Evolutionary conservation across 768 basidiomycete genomes (phyloP).

Genomic region (Porphyrellus cyaneotinctus): DNA sequence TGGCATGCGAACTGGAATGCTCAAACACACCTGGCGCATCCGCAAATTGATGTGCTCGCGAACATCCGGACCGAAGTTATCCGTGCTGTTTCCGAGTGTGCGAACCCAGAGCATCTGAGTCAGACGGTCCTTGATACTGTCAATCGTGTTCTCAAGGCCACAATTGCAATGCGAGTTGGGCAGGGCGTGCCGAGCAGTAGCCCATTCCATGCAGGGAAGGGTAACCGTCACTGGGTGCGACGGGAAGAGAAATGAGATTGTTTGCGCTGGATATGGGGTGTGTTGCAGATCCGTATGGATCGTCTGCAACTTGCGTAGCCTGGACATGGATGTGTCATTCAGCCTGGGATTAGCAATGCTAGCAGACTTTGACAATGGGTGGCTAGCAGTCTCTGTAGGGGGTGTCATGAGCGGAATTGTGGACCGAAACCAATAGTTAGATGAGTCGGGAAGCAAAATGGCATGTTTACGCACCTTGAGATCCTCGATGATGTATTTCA

Average conservation of each 20-base stretch:
- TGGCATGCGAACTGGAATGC: conserved; percentile 73
- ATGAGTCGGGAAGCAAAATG: neutral
- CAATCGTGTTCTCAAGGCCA: conserved; percentile 78
- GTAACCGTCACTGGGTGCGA: conserved; percentile 31
- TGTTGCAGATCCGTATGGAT: conserved; percentile 41
- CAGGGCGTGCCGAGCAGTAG: conserved; percentile 42
- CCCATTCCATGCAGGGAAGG: conserved; percentile 30
- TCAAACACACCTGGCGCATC: conserved; percentile 39
- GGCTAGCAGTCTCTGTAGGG: conserved; percentile 50
- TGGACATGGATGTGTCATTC: conserved; percentile 13
- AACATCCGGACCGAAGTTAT: conserved; percentile 54
- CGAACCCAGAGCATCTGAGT: conserved; percentile 61
- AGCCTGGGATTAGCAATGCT: conserved; percentile 29
- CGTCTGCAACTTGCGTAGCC: conserved; percentile 47
- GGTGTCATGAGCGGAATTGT: conserved; percentile 40
- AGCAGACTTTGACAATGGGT: conserved; percentile 56
- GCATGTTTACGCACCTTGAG: conserved; percentile 47
- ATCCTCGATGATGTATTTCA: conserved; percentile 77
- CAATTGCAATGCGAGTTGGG: conserved; percentile 78
- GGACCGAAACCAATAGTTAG: conserved; percentile 32
- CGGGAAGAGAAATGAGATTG: conserved; percentile 51
- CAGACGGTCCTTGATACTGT: conserved; percentile 55
- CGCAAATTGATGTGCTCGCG: conserved; percentile 52
- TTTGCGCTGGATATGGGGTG: conserved; percentile 46
- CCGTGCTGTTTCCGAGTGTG: conserved; percentile 69